phyloP scores from a whole-genome alignment of 1,139 yeast genomes.

The Yamadazyma oceani region DNA sequence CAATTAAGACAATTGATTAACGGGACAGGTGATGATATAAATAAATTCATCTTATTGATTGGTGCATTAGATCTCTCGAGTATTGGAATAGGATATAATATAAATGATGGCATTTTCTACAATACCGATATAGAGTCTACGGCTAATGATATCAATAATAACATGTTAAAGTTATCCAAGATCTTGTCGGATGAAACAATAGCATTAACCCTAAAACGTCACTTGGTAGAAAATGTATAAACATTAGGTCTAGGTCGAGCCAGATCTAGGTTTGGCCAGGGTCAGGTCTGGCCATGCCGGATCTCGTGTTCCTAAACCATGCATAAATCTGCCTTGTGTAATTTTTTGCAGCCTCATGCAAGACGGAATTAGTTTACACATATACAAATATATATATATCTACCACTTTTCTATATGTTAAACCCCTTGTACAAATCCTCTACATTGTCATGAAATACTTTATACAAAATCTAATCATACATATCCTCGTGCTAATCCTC shows the following conservation, averaged over 20 bases:
- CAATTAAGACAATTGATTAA: conserved; percentile 8
- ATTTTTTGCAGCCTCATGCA: conserved; percentile 1
- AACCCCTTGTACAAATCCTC: no score
- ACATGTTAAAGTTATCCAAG: background rate
- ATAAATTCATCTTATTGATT: conserved; percentile 12
- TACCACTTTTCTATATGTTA: no score
- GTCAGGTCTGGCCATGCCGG: no score
- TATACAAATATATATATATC: conserved; percentile 1
- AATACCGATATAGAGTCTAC: conserved; percentile 7
- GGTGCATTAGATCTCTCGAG: conserved; percentile 11
- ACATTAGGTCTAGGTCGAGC: background rate
- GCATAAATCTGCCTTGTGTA: background rate
- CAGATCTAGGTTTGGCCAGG: no score
- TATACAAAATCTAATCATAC: background rate
- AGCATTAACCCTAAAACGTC: conserved; percentile 5
- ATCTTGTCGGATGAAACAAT: conserved; percentile 3
- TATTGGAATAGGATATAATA: conserved; percentile 17
- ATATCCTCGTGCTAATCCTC: conserved; percentile 2
- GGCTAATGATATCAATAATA: background rate
- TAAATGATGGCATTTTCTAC: conserved; percentile 10
- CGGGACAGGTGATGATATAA: conserved; percentile 6
- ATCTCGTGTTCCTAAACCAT: no score
- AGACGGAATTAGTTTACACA: conserved; percentile 2
- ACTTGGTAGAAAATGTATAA: conserved; percentile 2
- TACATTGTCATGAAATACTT: background rate